These are phyloP conservation scores for Massariosphaeria phaeospora DNA, from an alignment of 495 filamentous ascomycete species.

Conservation along the genomic window DNA sequence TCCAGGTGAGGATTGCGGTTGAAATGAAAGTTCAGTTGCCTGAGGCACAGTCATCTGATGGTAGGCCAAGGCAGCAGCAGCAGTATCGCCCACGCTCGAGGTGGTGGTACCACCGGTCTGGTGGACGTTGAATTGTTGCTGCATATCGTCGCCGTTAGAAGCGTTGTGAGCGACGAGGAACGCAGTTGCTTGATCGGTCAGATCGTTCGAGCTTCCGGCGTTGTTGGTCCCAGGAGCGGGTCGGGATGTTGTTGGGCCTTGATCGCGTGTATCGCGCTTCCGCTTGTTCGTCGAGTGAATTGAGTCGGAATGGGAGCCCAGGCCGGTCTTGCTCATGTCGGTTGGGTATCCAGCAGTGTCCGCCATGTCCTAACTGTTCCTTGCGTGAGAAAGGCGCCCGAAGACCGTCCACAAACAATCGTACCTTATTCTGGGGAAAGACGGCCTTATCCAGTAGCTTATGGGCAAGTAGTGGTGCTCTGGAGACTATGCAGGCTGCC, in stretches of 20 bases:
- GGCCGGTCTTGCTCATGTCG: conserved; percentile 21
- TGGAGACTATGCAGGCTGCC: conserved; percentile 15
- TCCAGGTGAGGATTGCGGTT: conserved; percentile 35
- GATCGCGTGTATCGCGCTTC: conserved; percentile 40
- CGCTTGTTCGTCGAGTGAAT: conserved; percentile 36
- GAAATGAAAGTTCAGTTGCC: conserved; percentile 65
- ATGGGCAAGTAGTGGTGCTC: neutral
- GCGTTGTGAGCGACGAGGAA: conserved; percentile 32
- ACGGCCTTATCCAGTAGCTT: conserved; percentile 22
- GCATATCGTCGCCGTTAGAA: conserved; percentile 34
- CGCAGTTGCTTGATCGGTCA: conserved; percentile 30
- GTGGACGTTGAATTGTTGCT: conserved; percentile 28
- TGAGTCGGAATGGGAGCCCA: conserved; percentile 18
- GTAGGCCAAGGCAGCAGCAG: conserved; percentile 64
- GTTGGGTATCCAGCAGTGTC: conserved; percentile 33
- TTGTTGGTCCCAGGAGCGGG: conserved; percentile 28
- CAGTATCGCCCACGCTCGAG: conserved; percentile 49
- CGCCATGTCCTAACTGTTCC: conserved; percentile 21
- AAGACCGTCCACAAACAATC: conserved; percentile 10
- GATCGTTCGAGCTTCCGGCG: conserved; percentile 11
- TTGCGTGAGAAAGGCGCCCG: conserved; percentile 7
- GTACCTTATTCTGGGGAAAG: conserved; percentile 25
- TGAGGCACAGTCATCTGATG: conserved; percentile 67
- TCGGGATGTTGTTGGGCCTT: conserved; percentile 22
- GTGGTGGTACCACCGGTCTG: conserved; percentile 33